Evolutionary conservation across 306 rosid species (phyloP).

Genomic region (Dryas alaskensis): DNA sequence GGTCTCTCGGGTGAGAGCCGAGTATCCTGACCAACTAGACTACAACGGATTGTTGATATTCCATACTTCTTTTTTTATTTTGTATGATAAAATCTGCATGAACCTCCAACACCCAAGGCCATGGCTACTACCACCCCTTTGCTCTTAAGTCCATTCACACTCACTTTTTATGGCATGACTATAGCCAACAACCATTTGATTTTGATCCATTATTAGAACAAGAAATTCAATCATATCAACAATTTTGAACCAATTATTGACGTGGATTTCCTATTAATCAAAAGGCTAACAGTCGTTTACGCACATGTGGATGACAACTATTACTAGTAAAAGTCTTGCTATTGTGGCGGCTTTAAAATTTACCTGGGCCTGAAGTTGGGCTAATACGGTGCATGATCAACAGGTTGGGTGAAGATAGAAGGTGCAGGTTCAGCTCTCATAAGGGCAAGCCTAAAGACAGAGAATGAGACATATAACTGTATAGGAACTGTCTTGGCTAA

Average conservation of each 20-base stretch:
- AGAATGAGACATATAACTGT: constrained; percentile 39
- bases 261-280: too few relatives aligned
- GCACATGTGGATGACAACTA: too few relatives aligned
- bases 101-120: too few relatives aligned
- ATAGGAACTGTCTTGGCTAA: constrained; percentile 74
- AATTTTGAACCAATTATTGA: too few relatives aligned
- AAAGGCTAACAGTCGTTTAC: too few relatives aligned
- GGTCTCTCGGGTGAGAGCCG: constrained; percentile 87
- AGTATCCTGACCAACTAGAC: constrained; percentile 81
- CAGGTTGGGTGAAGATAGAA: constrained; percentile 70
- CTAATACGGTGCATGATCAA: background rate
- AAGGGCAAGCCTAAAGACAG: constrained; percentile 55
- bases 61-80: rapidly evolving
- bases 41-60: constrained; percentile 39
- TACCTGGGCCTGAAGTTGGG: background rate
- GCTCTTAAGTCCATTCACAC: too few relatives aligned
- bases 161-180: too few relatives aligned
- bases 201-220: too few relatives aligned
- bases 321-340: background rate
- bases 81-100: too few relatives aligned
- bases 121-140: too few relatives aligned
- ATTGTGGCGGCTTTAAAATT: background rate
- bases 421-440: constrained; percentile 49
- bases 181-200: too few relatives aligned
- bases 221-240: too few relatives aligned